These are phyloP conservation scores for Fusarium buharicum DNA, from an alignment of 2,329 filamentous ascomycete genomes.

Conservation along the genomic window DNA sequence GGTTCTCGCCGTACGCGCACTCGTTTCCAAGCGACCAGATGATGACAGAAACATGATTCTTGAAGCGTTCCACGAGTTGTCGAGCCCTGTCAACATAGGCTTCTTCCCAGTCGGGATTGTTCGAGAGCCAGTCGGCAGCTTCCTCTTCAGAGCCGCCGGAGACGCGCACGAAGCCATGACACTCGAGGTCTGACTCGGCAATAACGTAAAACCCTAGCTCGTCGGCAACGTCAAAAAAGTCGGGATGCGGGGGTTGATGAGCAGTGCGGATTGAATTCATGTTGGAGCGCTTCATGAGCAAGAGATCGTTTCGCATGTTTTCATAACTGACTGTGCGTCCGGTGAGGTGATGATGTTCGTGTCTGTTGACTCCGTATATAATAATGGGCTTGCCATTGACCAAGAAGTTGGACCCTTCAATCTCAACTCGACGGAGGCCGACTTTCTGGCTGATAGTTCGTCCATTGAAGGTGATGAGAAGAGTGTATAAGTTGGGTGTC, in stretches of 20 bases:
- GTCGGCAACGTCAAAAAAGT: slow-evolving; percentile 70
- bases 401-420: slow-evolving; percentile 68
- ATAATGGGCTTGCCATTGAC: slow-evolving; percentile 74
- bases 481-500: slow-evolving; percentile 69
- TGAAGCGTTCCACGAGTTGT: slow-evolving; percentile 70
- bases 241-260: slow-evolving; percentile 72
- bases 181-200: slow-evolving; percentile 66
- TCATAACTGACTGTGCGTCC: slow-evolving; percentile 71
- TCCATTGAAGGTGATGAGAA: slow-evolving; percentile 52
- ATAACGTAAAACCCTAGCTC: slow-evolving; percentile 73
- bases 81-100: slow-evolving; percentile 74
- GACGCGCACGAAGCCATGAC: slow-evolving; percentile 58
- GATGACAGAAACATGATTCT: slow-evolving; percentile 71
- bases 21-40: slow-evolving; percentile 80
- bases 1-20: slow-evolving; percentile 75
- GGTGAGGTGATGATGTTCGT: slow-evolving; percentile 73
- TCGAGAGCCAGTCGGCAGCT: slow-evolving; percentile 55
- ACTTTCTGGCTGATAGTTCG: slow-evolving; percentile 63
- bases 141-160: slow-evolving; percentile 8
- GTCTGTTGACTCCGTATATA: slow-evolving; percentile 75
- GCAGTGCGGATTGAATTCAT: slow-evolving; percentile 76
- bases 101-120: slow-evolving; percentile 69
- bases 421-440: slow-evolving; percentile 71
- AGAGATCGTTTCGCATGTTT: slow-evolving; percentile 69
- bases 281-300: slow-evolving; percentile 74